Base-by-base conservation (phyloP, 192 early-diverging fungal genomes). In the Rhizophagus clarus region DNA sequence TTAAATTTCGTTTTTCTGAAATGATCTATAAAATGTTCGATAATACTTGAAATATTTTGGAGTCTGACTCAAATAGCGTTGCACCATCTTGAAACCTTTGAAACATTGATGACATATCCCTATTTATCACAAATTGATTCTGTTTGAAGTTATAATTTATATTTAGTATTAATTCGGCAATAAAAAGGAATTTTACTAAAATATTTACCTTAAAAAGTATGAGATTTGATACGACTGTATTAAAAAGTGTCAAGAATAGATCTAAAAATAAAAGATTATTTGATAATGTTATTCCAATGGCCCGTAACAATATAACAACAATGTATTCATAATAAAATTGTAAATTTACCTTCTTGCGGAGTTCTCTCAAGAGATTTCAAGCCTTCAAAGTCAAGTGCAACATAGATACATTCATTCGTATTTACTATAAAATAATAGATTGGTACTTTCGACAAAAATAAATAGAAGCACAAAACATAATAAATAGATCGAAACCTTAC, bases 71-170 rank as follows among this genome's bases (percentile, higher is more conserved):
- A 31, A 79, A 79, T 24, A 63, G 69, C 10, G 7, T 47, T 10
- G 64, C 61, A 6, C 77, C 64, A 51, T 69, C 80, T 56, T 81
- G 80, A 63, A 81, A 81, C 17, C 80, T 37, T 60, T 81, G 73
- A 70, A 81, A 81, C 80, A 81, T 81, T 45, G 61, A 14, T 4
- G 80, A 81, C 29, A 81, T 81, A 45, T 81, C 79, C 37, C 79
- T 20, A 28, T 66, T 75, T n/a, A 80, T 61, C 10, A 73, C 28
- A 61, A 80, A 80, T 26, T 77, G 70, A 62, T 77, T 80, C 63
- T 79, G 17, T 24, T 29, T 17, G 12, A 22, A 76, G 12, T 28
- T 24, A n/a, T 6, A 56, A 56, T 14, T 29, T 40, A 56, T 29
- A 51, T 51, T n/a, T 26, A 40, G 4, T 11, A 15, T 10, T 3